Base-by-base conservation (phyloP, 306 rosid genomes). In the Coriaria nepalensis region DNA sequence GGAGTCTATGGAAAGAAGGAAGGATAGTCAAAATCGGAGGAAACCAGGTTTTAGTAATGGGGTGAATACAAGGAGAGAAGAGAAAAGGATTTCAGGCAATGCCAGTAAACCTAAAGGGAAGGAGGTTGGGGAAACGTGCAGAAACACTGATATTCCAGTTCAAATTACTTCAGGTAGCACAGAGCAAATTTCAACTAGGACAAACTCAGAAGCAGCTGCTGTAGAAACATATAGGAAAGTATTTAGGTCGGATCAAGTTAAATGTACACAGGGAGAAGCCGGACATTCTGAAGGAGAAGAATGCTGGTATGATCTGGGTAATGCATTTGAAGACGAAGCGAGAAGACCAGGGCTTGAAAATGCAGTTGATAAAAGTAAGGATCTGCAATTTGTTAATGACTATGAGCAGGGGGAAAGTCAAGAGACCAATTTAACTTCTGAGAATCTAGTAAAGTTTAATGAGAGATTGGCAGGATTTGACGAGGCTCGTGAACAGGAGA, bases 1-100 rank as follows among this genome's bases (percentile, higher is more conserved):
- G 70, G 93, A 78, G 55, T 66, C 65, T 2, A 78, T 74, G 90
- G 79, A 75, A 67, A 77, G 80, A 78, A 83, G 70, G 80, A 88
- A 81, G 69, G 76, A 56, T 45, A 69, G 93, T 38, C 77, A 79
- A 69, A 65, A 68, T 67, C 64, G 50, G 37, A 64, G 58, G 56
- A 84, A 77, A 53, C 13, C 14, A 47, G 71, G 74, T 42, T 64
- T 70, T 60, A 58, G 53, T 64, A 49, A 68, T 64, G 65, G 63
- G 49, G 45, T 54, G 43, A 76, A 72, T 61, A 53, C 60, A 72
- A 56, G 41, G 61, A 45, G 6, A 68, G 57, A 50, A 57, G 47
- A 63, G 80, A 62, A 44, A 53, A 64, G 58, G 34, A 33, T 51
- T 45, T 38, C 70, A 38, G 50, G 40, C 50, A 59, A 46, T 59